Evolutionary conservation across 169 alveolate species (phyloP).

Genomic region (Cryptosporidium baileyi): DNA sequence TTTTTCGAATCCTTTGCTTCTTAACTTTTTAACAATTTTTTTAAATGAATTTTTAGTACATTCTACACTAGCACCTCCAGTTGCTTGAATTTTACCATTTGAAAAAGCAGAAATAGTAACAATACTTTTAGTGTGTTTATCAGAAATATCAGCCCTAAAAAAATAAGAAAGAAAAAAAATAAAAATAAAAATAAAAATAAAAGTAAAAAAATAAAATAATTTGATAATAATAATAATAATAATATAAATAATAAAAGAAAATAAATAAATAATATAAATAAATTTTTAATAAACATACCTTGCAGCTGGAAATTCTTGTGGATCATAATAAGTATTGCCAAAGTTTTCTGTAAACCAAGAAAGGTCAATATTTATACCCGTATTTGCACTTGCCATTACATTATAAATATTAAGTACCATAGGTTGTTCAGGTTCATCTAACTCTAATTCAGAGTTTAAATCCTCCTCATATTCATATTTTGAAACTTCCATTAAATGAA

Average conservation of each 20-base stretch:
- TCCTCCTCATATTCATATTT: constrained; percentile 47
- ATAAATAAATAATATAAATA: background rate
- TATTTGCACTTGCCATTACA: constrained; percentile 61
- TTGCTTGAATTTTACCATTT: constrained; percentile 67
- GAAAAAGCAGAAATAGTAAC: constrained; percentile 54
- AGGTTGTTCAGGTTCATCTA: constrained; percentile 44
- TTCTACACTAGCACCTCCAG: constrained; percentile 48
- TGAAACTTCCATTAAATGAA: too few species aligned
- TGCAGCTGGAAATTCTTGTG: constrained; percentile 69
- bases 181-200: background rate
- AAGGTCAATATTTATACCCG: constrained; percentile 47
- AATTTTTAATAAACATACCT: constrained; percentile 37
- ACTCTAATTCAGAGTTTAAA: background rate
- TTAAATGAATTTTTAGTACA: constrained; percentile 28
- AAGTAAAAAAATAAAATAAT: background rate
- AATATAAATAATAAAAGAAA: background rate
- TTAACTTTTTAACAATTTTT: constrained; percentile 13
- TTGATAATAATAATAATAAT: background rate
- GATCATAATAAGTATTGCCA: constrained; percentile 67
- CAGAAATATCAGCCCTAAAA: constrained; percentile 40
- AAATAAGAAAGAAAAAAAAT: background rate
- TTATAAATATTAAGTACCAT: constrained; percentile 55
- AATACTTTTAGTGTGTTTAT: constrained; percentile 13
- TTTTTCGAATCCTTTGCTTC: background rate
- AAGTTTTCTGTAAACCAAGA: constrained; percentile 47